Percentiles rank a stretch among this genome's conserved stretches.
phyloP scores from a whole-genome alignment of 768 basidiomycete species.

The Dacryopinax spathularia region DNA sequence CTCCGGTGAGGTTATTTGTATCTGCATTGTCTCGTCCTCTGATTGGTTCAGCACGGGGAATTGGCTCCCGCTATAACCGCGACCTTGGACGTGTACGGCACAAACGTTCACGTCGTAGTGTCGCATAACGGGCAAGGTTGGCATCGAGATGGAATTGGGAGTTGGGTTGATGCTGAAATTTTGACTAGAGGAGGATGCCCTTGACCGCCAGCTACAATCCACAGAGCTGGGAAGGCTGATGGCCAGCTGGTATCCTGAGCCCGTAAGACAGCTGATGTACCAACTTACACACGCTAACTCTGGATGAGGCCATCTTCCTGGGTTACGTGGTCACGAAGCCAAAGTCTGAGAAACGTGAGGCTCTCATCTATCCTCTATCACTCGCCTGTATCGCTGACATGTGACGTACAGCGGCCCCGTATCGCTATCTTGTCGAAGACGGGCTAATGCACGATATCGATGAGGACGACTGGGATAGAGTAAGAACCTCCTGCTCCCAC shows the following conservation, averaged over 20 bases:
- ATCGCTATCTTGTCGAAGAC: conserved; percentile 60
- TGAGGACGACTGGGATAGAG: conserved; percentile 47
- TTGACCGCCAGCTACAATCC: conserved; percentile 81
- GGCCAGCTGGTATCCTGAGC: conserved; percentile 49
- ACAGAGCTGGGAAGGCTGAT: conserved; percentile 68
- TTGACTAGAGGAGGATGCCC: conserved; percentile 60
- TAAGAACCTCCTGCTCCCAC: too few relatives aligned
- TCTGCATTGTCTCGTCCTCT: conserved; percentile 11
- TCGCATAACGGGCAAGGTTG: conserved; percentile 90
- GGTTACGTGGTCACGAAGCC: conserved; percentile 70
- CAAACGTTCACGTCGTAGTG: conserved; percentile 66
- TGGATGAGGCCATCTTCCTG: conserved; percentile 44
- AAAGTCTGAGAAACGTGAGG: conserved; percentile 46
- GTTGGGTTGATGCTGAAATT: neutral
- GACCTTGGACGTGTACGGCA: conserved; percentile 63
- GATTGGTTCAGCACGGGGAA: conserved; percentile 37
- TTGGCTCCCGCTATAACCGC: conserved; percentile 85
- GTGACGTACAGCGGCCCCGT: conserved; percentile 45
- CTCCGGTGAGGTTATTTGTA: conserved; percentile 34
- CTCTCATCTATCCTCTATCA: conserved; percentile 12
- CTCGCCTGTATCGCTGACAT: conserved; percentile 5
- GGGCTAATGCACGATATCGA: conserved; percentile 72
- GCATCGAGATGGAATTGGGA: too few relatives aligned
- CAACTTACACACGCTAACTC: conserved; percentile 7
- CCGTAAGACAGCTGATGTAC: too few relatives aligned